Evolutionary conservation across 176 grass and related monocot genomes (phyloP).

Genomic region (Carex cristatella): DNA sequence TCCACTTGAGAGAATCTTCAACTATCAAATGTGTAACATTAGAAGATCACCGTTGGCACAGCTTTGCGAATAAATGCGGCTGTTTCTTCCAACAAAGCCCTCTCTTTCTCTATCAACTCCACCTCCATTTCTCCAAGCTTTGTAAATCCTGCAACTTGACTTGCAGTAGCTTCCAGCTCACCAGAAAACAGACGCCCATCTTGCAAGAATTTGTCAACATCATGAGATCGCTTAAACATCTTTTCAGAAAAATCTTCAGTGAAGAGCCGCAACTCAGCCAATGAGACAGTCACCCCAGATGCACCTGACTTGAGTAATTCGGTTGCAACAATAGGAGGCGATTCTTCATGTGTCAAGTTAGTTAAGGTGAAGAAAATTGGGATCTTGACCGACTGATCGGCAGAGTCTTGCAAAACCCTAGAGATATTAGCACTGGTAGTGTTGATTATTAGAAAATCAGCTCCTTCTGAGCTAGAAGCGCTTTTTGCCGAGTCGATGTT

Average conservation of each 20-base stretch:
- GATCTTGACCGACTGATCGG: constrained; percentile 57
- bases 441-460: constrained; percentile 89
- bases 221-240: constrained; percentile 42
- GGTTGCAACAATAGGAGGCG: constrained; percentile 51
- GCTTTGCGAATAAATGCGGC: constrained; percentile 72
- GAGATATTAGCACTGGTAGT: constrained; percentile 21
- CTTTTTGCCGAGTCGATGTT: constrained; percentile 53
- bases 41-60: constrained; percentile 98
- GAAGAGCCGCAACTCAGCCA: constrained; percentile 44
- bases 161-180: constrained; percentile 31
- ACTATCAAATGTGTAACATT: constrained; percentile 99
- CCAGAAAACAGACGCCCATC: constrained; percentile 35
- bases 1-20: constrained; percentile 66
- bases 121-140: constrained; percentile 59
- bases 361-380: constrained; percentile 62
- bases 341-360: constrained; percentile 28
- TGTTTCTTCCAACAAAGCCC: constrained; percentile 63
- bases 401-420: constrained; percentile 27
- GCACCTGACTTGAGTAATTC: constrained; percentile 65
- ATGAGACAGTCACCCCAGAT: constrained; percentile 63
- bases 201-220: constrained; percentile 24
- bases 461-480: constrained; percentile 74
- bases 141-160: constrained; percentile 79
- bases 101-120: constrained; percentile 62
- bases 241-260: constrained; percentile 48